Evolutionary conservation across 1,284 basidiomycete species (phyloP), one percentile per base, ranked within the genome.

Genomic region (Phylloporus sp.): DNA sequence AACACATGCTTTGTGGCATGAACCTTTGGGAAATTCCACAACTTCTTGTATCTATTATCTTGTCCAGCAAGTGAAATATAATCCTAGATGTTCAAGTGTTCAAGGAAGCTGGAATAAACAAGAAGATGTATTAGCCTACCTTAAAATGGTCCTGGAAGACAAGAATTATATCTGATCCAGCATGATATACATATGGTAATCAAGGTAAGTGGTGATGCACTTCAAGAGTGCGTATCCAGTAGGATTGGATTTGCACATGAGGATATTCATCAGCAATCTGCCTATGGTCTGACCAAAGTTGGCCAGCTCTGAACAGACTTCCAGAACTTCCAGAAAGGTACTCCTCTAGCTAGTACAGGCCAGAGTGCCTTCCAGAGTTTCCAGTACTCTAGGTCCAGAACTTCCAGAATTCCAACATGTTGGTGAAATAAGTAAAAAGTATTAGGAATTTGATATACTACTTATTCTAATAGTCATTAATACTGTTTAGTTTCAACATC

Each of bases 1-100:
- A 80, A 75, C 1, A 73, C 45, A 65, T 85, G 82, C 3, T 68
- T 56, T 53, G 75, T 75, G 0, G 67, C 67, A 60, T 84, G 82
- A 1, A 67, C 66, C 60, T 84, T 84, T 1, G 77, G 79, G 56
- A 83, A 82, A 29, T 82, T 70, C 80, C 81, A 82, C 53, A 75
- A 25, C 25, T 59, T 59, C n/a, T 17, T 39, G 29, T 29, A 27
- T 8, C 29, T 19, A 11, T 55, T 29, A 19, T 27, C 53, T 55
- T 55, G 53, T 35, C 6, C 5, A 20, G 53, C 19, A 10, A 55
- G 43, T 23, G 5, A 45, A 8, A 45, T 55, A 32, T 55, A 55
- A 15, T 55, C 17, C 53, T 55, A 27, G 20, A 45, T 45, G 8
- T 45, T 45, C 23, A 20, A 45, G 43, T 20, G 19, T 45, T 45